Base-by-base conservation (phyloP, 768 basidiomycete genomes). In the Mrakia hoshinonis region DNA sequence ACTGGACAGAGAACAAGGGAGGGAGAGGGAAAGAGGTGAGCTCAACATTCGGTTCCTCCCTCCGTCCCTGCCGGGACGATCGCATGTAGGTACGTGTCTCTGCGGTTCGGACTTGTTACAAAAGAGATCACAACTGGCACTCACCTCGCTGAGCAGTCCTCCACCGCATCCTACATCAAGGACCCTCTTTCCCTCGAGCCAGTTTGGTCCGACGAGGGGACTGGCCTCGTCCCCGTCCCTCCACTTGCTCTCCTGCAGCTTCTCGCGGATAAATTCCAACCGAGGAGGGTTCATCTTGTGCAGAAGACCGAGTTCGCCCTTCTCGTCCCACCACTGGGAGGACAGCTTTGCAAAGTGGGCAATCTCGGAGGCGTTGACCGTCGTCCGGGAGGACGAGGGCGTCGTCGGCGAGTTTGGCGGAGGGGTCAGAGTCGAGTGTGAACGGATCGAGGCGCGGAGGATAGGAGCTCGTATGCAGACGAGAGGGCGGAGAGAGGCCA, bases 91-190 rank as follows among this genome's bases (percentile, higher is more conserved):
- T 20, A 29, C 29, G 4, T 31, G 6, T 9, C 18, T 31, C 58
- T n/a, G 12, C 38, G 1, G 24, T 46, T 46, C 46, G 4, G 2
- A 20, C 26, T 7, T 10, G 12, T 2, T 26, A 18, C 43, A 49
- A 49, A 12, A 26, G 5, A 22, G 29, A 39, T 11, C 12, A 31
- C 6, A 24, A 24, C 4, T 3, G 10, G 2, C 26, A 75, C 83
- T 73, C 73, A 91, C 94, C 84, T 98, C 95, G 29, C 91, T 88
- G 69, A 99, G 82, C 71, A 98, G 81, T 0, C 96, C 96, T 0
- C 96, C 96, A 9, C 96, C 96, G 78, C 96, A 98, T 0, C 96
- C 96, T 2, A 97, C 87, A 77, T 97, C 94, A 65, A 97, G 81
- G 18, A 90, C 86, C 70, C 88, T 85, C 77, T 88, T 80, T 0